Percentiles rank a stretch among this genome's conserved stretches.
These are phyloP conservation scores for Hypericum androsaemum DNA, from an alignment of 345 rosid species.

Conservation along the genomic window DNA sequence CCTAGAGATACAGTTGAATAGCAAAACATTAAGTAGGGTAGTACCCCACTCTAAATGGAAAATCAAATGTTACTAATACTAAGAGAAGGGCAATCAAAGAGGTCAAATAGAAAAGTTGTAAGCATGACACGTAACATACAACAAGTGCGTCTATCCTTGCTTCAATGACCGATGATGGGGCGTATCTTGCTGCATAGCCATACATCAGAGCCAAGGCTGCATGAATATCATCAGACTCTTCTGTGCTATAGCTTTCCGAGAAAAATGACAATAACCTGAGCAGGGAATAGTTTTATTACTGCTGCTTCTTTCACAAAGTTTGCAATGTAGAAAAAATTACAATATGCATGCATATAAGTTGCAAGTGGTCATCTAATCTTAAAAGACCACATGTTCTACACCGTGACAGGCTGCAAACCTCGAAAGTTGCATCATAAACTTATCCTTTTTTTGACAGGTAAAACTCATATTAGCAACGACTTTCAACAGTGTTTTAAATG, in stretches of 20 bases:
- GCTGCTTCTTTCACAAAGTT: too few species aligned
- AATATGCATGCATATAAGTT: too few species aligned
- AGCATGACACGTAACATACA: conserved; percentile 38
- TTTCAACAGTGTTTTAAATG: too few species aligned
- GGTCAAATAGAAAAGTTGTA: conserved; percentile 11
- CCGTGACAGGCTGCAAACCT: too few species aligned
- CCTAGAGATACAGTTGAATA: too few species aligned
- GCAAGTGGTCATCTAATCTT: too few species aligned
- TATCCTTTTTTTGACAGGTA: too few species aligned
- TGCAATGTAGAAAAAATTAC: too few species aligned
- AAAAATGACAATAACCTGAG: conserved; percentile 73
- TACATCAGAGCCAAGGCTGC: conserved; percentile 99
- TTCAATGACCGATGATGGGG: conserved; percentile 90
- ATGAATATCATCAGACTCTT: conserved; percentile 93
- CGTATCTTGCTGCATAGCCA: conserved; percentile 99
- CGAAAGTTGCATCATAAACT: too few species aligned
- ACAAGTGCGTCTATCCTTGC: conserved; percentile 96
- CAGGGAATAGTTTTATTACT: background rate
- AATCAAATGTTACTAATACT: background rate
- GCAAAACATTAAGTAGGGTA: too few species aligned
- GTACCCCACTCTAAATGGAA: background rate
- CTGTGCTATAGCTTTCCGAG: conserved; percentile 60
- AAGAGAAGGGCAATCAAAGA: background rate
- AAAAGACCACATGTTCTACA: too few species aligned
- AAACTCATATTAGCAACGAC: too few species aligned